phyloP scores from a whole-genome alignment of 331 rosid species.

The Rhamnella rubrinervis region DNA sequence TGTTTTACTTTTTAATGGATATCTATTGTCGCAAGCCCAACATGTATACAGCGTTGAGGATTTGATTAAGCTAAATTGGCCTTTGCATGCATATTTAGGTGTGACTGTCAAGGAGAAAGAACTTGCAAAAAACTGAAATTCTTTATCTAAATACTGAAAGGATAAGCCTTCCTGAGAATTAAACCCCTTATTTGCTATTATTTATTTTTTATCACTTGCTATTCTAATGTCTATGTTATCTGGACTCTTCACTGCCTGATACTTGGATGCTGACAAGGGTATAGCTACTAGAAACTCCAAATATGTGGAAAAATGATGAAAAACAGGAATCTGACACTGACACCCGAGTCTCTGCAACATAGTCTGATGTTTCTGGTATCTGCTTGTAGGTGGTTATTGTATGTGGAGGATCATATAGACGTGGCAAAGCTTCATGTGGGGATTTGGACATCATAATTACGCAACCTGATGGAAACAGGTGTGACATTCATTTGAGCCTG shows the following conservation, averaged over 20 bases:
- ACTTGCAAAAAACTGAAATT: constrained; percentile 6
- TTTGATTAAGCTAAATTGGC: constrained; percentile 3
- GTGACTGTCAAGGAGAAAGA: constrained; percentile 9
- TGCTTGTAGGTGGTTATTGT: constrained; percentile 53
- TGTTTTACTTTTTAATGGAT: neutral
- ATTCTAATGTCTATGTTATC: neutral
- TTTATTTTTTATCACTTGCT: constrained; percentile 6
- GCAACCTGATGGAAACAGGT: constrained; percentile 94
- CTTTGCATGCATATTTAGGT: neutral
- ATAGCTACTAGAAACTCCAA: too few relatives aligned
- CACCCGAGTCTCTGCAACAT: too few relatives aligned
- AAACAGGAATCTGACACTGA: too few relatives aligned
- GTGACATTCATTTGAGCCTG: constrained; percentile 4
- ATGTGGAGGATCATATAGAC: constrained; percentile 94
- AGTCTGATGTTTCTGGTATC: neutral
- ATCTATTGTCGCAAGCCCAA: neutral
- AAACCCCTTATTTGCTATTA: neutral
- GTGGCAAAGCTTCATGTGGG: constrained; percentile 90
- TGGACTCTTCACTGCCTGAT: too few relatives aligned
- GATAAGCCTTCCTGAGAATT: constrained; percentile 13
- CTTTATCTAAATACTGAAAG: constrained; percentile 2
- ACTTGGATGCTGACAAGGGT: too few relatives aligned
- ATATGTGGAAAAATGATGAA: too few relatives aligned
- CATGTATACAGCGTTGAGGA: neutral
- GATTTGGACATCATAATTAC: constrained; percentile 87